These are phyloP conservation scores for Cylindrotheca fusiformis DNA, from an alignment of 108 stramenopile genomes.

Conservation along the genomic window DNA sequence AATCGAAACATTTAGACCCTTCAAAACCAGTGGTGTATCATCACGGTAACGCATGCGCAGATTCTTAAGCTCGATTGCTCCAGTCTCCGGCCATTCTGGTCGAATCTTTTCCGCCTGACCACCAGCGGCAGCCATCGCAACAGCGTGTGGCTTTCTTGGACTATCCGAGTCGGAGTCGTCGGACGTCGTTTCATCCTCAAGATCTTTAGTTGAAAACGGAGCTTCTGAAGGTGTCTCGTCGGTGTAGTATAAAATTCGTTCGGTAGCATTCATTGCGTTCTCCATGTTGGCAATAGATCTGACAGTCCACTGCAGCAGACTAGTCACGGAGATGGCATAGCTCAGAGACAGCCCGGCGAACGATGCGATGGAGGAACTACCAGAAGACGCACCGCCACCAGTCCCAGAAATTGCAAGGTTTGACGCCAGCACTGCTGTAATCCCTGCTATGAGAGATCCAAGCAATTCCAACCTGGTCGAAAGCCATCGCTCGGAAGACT, in stretches of 20 bases:
- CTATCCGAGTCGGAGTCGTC: constrained; percentile 2
- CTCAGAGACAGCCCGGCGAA: constrained; percentile 79
- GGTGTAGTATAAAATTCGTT: constrained; percentile 80
- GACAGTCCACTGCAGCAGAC: constrained; percentile 82
- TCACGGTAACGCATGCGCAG: constrained; percentile 78
- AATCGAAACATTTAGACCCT: constrained; percentile 81
- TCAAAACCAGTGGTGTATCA: constrained; percentile 82
- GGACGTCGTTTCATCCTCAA: constrained; percentile 25
- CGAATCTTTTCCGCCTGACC: constrained; percentile 44
- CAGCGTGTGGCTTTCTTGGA: constrained; percentile 25
- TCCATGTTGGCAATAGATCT: constrained; percentile 83
- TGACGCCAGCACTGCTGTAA: constrained; percentile 63
- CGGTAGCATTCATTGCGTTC: constrained; percentile 87
- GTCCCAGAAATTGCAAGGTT: constrained; percentile 49
- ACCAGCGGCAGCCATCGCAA: constrained; percentile 48
- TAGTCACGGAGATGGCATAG: constrained; percentile 81
- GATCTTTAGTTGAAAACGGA: constrained; percentile 46
- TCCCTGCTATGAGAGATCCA: constrained; percentile 55
- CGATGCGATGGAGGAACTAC: constrained; percentile 51
- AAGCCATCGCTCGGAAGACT: constrained; percentile 74
- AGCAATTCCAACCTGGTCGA: constrained; percentile 71
- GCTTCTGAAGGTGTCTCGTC: constrained; percentile 76
- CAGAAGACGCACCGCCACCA: constrained; percentile 15
- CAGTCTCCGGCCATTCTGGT: constrained; percentile 73
- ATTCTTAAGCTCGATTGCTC: constrained; percentile 70